A percentile compares a stretch with the other conserved stretches of the same genome.
Evolutionary conservation across 2,329 filamentous ascomycete genomes (phyloP).

Genomic region (Exserohilum rostratum): DNA sequence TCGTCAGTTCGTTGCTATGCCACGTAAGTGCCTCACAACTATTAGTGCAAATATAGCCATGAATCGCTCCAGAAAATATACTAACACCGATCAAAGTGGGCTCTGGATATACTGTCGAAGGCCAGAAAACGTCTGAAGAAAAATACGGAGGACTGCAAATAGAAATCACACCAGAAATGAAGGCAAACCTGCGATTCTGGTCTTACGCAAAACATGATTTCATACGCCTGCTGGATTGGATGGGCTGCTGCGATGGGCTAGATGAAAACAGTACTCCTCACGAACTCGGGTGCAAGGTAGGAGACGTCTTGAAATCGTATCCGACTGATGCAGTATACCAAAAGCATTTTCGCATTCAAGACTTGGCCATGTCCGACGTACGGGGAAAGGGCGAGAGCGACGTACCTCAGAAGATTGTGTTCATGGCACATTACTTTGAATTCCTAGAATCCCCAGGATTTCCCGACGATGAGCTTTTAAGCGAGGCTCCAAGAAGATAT

Average conservation of each 20-base stretch:
- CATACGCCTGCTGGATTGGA: too few relatives aligned
- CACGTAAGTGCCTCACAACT: neutral
- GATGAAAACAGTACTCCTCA: neutral
- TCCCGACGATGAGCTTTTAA: too few relatives aligned
- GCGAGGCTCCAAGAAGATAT: too few relatives aligned
- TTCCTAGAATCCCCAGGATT: too few relatives aligned
- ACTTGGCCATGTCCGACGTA: neutral
- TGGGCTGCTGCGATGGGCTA: neutral
- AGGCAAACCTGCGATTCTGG: neutral
- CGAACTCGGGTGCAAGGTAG: neutral
- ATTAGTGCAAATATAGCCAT: neutral
- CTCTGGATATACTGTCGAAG: neutral
- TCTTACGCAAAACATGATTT: neutral
- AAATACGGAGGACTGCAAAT: neutral
- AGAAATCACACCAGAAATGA: neutral
- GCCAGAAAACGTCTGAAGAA: neutral
- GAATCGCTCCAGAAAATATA: neutral
- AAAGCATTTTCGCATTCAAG: neutral
- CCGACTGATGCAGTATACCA: neutral
- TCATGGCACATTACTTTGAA: too few relatives aligned
- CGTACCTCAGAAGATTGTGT: neutral
- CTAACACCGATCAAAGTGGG: neutral
- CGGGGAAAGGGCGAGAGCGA: neutral
- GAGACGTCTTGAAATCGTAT: neutral
- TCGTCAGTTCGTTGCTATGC: conserved; percentile 2